These are phyloP conservation scores for Aspergillus nidulans DNA, from an alignment of 495 filamentous ascomycete genomes.

Conservation along the genomic window DNA sequence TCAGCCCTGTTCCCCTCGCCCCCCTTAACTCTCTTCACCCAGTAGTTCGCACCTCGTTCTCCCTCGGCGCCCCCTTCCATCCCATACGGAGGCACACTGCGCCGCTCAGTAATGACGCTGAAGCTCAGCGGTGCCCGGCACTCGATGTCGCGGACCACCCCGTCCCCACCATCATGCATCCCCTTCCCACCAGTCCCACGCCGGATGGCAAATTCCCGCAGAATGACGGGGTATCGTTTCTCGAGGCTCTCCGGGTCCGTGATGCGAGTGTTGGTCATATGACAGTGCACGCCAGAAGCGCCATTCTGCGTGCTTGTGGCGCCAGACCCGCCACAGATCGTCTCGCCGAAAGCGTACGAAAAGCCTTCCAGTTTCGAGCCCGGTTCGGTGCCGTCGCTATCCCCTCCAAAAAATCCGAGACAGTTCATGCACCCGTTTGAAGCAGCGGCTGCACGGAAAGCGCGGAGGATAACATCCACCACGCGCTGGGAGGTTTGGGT, in stretches of 20 bases:
- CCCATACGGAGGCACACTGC: conserved; percentile 80
- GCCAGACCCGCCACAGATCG: conserved; percentile 83
- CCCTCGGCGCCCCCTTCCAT: conserved; percentile 9
- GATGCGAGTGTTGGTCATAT: conserved; percentile 97
- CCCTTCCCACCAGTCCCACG: conserved; percentile 44
- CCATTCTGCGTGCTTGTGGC: conserved; percentile 79
- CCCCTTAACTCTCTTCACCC: conserved; percentile 7
- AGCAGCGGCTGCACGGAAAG: conserved; percentile 80
- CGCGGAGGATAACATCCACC: conserved; percentile 82
- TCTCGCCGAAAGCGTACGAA: conserved; percentile 77
- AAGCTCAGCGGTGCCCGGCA: conserved; percentile 62
- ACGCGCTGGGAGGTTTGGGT: conserved; percentile 68
- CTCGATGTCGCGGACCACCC: conserved; percentile 35
- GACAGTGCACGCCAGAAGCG: conserved; percentile 78
- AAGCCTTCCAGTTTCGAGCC: conserved; percentile 52
- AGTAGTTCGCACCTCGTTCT: conserved; percentile 12
- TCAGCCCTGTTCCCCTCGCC: too few species aligned
- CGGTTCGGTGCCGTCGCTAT: conserved; percentile 23
- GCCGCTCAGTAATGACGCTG: conserved; percentile 76
- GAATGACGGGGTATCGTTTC: conserved; percentile 80
- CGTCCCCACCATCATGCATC: conserved; percentile 32
- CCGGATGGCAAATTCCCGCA: conserved; percentile 74
- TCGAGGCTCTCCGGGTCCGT: conserved; percentile 94
- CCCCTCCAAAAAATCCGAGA: conserved; percentile 36
- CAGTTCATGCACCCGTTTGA: conserved; percentile 88